A percentile compares a stretch with the other conserved stretches of the same genome.
These are phyloP conservation scores for Favolaschia claudopus DNA, from an alignment of 768 basidiomycete genomes.

Conservation along the genomic window DNA sequence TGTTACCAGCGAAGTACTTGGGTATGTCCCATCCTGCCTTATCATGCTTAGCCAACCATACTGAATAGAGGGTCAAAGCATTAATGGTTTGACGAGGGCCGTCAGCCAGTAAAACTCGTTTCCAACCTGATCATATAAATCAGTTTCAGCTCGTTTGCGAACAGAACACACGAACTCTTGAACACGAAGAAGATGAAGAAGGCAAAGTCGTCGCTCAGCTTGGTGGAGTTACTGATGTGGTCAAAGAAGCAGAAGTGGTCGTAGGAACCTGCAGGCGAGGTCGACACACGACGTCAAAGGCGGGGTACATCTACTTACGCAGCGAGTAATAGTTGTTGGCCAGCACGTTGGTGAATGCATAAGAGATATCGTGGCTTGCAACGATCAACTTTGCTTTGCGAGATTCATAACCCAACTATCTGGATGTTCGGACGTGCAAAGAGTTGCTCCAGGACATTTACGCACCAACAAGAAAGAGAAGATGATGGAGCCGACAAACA, in stretches of 20 bases:
- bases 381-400: constrained; percentile 95
- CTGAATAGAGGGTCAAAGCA: constrained; percentile 93
- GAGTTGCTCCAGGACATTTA: constrained; percentile 13
- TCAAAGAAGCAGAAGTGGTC: constrained; percentile 99
- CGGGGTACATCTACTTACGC: constrained; percentile 62
- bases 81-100: constrained; percentile 98
- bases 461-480: constrained; percentile 94
- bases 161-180: constrained; percentile 69
- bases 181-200: constrained; percentile 99
- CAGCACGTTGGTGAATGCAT: constrained; percentile 97
- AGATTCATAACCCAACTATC: constrained; percentile 88
- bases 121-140: constrained; percentile 68
- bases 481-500: constrained; percentile 98
- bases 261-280: constrained; percentile 73
- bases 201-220: constrained; percentile 96
- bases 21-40: constrained; percentile 69
- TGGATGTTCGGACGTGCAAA: constrained; percentile 11
- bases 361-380: constrained; percentile 94
- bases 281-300: constrained; percentile 2
- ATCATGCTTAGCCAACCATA: constrained; percentile 60
- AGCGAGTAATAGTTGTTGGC: constrained; percentile 97
- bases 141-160: not conserved
- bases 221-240: constrained; percentile 94
- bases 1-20: constrained; percentile 84
- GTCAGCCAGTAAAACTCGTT: constrained; percentile 89